phyloP scores from a whole-genome alignment of 306 rosid species.

The Prunus kanzakura region DNA sequence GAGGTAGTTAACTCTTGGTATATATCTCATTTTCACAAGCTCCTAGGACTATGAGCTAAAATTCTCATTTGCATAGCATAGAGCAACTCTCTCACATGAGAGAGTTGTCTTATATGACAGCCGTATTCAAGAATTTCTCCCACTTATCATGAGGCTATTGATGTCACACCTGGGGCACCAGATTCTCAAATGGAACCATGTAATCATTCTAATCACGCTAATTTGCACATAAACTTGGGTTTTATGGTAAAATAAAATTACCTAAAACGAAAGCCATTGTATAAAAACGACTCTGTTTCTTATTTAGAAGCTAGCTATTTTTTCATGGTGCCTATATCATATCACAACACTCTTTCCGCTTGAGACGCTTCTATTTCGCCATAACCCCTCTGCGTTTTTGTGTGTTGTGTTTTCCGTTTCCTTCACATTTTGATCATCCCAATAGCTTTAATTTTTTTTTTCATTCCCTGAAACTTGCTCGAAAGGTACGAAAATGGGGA shows the following conservation, averaged over 20 bases:
- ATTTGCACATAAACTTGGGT: background rate
- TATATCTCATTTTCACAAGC: too few relatives aligned
- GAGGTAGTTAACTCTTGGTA: background rate
- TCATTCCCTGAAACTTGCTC: background rate
- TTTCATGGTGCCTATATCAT: background rate
- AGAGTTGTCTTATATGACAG: too few relatives aligned
- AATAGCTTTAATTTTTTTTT: background rate
- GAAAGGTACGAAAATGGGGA: background rate
- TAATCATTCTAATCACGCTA: background rate
- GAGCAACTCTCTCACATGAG: too few relatives aligned
- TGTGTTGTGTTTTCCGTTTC: background rate
- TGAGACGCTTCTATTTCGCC: background rate
- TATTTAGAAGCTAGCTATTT: background rate
- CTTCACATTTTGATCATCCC: background rate
- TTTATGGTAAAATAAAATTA: background rate
- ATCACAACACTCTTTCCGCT: background rate
- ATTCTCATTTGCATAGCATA: too few relatives aligned
- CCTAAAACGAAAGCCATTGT: background rate
- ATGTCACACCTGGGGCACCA: background rate
- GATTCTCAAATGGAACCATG: background rate
- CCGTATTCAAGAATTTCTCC: too few relatives aligned
- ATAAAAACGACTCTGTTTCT: background rate
- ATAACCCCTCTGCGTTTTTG: background rate
- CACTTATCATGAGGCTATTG: too few relatives aligned
- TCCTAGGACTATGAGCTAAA: too few relatives aligned